Evolutionary conservation across 2,329 filamentous ascomycete species (phyloP).

Genomic region (Penicillium brevicompactum): DNA sequence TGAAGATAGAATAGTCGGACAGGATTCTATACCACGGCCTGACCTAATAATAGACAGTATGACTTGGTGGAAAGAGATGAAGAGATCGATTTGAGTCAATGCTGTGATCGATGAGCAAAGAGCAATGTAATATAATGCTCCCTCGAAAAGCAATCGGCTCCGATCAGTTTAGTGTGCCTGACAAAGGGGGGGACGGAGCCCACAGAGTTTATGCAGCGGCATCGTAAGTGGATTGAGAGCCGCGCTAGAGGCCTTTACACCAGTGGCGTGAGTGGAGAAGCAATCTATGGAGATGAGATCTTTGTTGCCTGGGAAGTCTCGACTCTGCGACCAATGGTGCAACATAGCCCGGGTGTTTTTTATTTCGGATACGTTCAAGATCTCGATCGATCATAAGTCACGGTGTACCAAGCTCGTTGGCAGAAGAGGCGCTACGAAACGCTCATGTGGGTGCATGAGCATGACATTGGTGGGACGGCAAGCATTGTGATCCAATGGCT

Average conservation of each 20-base stretch:
- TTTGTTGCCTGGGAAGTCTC: slow-evolving; percentile 8
- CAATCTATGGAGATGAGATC: slow-evolving; percentile 13
- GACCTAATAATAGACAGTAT: slow-evolving; percentile 2
- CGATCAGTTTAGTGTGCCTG: slow-evolving; percentile 21
- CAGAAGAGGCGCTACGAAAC: slow-evolving; percentile 10
- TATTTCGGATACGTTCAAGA: slow-evolving; percentile 12
- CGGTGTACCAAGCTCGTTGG: slow-evolving; percentile 11
- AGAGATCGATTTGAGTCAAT: background rate
- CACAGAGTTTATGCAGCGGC: slow-evolving; percentile 14
- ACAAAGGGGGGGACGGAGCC: slow-evolving; percentile 15
- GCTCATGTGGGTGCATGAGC: slow-evolving; percentile 10
- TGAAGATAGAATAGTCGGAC: slow-evolving; percentile 23
- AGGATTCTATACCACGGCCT: slow-evolving; percentile 2
- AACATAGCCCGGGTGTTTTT: slow-evolving; percentile 3
- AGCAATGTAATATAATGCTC: slow-evolving; percentile 2
- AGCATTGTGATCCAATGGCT: slow-evolving; percentile 9
- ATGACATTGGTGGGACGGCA: slow-evolving; percentile 10
- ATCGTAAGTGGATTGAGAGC: slow-evolving; percentile 24
- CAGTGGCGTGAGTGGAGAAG: slow-evolving; percentile 17
- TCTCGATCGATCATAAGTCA: slow-evolving; percentile 23
- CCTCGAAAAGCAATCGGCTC: slow-evolving; percentile 2
- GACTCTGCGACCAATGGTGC: slow-evolving; percentile 12
- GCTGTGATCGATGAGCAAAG: background rate
- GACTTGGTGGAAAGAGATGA: background rate
- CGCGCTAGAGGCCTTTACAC: slow-evolving; percentile 23